Evolutionary conservation across 2,329 filamentous ascomycete species (phyloP), one percentile per base, ranked within the genome.

Genomic region (Fusarium sp.): DNA sequence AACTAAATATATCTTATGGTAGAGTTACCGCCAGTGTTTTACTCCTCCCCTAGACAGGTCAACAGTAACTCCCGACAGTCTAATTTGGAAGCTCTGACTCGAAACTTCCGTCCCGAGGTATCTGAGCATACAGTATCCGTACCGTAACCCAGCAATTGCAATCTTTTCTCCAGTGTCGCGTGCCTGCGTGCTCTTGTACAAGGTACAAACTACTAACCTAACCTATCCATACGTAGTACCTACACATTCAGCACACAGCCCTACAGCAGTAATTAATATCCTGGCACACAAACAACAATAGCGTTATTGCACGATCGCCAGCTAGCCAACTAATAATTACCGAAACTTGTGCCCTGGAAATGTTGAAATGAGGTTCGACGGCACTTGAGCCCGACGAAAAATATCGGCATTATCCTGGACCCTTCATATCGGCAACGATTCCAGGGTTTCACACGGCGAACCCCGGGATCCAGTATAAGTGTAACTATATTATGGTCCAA

Each of bases 371-470:
- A 35, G 41, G 60, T 63, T 46, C 50, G 20, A 66, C 65, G 60
- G 57, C 56, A 70, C 56, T 74, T 60, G 43, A 41, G 46, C 56
- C 39, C 37, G 24, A 56, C 59, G 51, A 52, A 58, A 44, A 47
- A 32, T 48, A 22, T 57, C 48, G 43, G 56, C 49, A 53, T 56
- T 40, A 33, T 33, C 20, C 39, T 24, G 50, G 37, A 45, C 46
- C 54, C 43, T 62, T 70, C 48, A 65, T 59, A 48, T 48, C 47
- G 51, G 52, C 57, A 56, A 40, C 37, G 40, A 56, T 51, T 40
- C 37, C 44, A 37, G 35, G 46, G 45, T 55, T 62, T 55, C 35
- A 43, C 60, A 47, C 65, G 65, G 65, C 53, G 59, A 64, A 68
- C 48, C 46, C 61, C 59, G 52, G 52, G 46, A 46, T 47, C 61